Conservation (phyloP, 208 protist genomes). For the Angomonas deanei region DNA sequence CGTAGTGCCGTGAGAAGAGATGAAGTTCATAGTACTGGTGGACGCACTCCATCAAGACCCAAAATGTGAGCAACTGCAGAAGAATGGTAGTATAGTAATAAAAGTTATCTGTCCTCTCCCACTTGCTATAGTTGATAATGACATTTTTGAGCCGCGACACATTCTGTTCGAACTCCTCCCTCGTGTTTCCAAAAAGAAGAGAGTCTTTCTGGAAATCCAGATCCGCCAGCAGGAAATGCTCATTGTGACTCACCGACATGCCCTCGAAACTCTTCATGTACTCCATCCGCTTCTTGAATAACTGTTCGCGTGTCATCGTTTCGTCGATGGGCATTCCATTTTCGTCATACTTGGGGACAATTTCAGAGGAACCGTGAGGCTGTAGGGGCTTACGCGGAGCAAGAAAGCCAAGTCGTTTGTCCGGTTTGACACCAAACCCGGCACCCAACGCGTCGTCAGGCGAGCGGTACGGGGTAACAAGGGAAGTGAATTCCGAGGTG, state of each 20-base stretch:
- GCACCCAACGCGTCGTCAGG: constrained; percentile 56
- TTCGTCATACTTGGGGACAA: constrained; percentile 65
- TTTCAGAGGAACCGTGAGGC: constrained; percentile 33
- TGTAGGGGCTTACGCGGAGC: constrained; percentile 58
- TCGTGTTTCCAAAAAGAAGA: constrained; percentile 71
- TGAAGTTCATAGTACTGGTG: constrained; percentile 79
- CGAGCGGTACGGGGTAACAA: constrained; percentile 57
- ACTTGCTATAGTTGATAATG: constrained; percentile 72
- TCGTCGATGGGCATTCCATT: constrained; percentile 69
- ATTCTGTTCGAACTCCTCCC: constrained; percentile 81
- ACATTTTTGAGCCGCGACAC: constrained; percentile 74
- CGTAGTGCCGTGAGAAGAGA: constrained; percentile 59
- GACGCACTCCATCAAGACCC: constrained; percentile 68
- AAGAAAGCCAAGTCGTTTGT: constrained; percentile 81
- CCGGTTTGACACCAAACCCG: constrained; percentile 71
- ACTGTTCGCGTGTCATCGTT: constrained; percentile 45
- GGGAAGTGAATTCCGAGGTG: constrained; percentile 75
- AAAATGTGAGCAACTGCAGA: constrained; percentile 60
- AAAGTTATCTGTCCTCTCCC: constrained; percentile 83
- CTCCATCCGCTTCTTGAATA: constrained; percentile 57
- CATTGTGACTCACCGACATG: constrained; percentile 62
- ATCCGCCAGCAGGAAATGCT: constrained; percentile 87
- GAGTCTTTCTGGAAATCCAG: constrained; percentile 86
- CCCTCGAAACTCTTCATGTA: constrained; percentile 84
- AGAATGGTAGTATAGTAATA: constrained; percentile 74